Conservation (phyloP, 2,329 filamentous ascomycete genomes). For the Ophiobolus disseminans region DNA sequence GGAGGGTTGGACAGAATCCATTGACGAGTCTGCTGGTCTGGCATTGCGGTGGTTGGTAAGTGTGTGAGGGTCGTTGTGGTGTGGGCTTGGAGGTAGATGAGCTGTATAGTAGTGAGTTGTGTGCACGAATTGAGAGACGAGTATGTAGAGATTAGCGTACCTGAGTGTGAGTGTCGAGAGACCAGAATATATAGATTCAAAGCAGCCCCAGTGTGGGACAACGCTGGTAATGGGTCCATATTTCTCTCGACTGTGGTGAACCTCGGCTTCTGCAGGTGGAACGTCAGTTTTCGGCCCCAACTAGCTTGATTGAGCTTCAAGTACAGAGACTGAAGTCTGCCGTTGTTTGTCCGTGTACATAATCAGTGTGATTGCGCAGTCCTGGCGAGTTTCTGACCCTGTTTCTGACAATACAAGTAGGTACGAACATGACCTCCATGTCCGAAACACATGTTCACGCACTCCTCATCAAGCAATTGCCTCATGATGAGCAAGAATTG, state of each 20-base stretch:
- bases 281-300: background rate
- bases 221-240: background rate
- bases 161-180: too few relatives aligned
- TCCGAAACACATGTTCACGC: too few relatives aligned
- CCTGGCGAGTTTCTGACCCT: too few relatives aligned
- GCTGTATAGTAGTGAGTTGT: background rate
- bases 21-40: conserved; percentile 48
- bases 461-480: too few relatives aligned
- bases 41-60: conserved; percentile 25
- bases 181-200: too few relatives aligned
- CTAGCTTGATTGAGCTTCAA: background rate
- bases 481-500: too few relatives aligned
- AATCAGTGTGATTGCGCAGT: too few relatives aligned
- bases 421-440: too few relatives aligned
- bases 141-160: too few relatives aligned
- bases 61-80: conserved; percentile 1
- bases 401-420: too few relatives aligned
- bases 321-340: background rate
- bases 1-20: conserved; percentile 55
- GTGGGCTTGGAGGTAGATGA: background rate
- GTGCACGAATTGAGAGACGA: background rate
- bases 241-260: conserved; percentile 12
- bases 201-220: background rate
- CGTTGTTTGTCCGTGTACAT: too few relatives aligned
- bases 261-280: conserved; percentile 14